Percentiles rank a stretch among this genome's conserved stretches.
Evolutionary conservation across 2,329 filamentous ascomycete genomes (phyloP).

Genomic region (Epichloe gansuensis): DNA sequence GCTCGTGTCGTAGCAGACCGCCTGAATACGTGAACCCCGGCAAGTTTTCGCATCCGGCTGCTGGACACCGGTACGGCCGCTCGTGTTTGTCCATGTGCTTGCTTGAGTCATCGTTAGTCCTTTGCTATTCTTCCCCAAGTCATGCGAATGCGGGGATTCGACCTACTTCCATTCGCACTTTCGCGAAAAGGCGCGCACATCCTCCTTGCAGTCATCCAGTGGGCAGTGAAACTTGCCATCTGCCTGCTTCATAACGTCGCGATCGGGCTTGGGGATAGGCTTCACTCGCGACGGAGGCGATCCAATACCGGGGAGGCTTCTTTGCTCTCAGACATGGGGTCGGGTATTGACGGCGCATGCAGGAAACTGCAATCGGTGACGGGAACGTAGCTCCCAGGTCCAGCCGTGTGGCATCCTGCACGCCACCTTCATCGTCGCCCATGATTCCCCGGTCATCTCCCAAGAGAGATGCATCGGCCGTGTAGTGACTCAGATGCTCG

Average conservation of each 20-base stretch:
- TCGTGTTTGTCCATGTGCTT: constrained; percentile 99
- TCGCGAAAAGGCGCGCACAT: constrained; percentile 55
- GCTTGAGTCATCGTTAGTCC: constrained; percentile 32
- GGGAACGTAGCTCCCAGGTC: constrained; percentile 25
- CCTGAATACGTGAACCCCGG: constrained; percentile 93
- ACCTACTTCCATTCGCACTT: constrained; percentile 93
- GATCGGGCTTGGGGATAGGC: constrained; percentile 46
- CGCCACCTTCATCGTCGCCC: constrained; percentile 24
- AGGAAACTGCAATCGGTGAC: constrained; percentile 23
- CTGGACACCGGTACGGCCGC: constrained; percentile 75
- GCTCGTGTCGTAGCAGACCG: constrained; percentile 76
- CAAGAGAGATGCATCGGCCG: constrained; percentile 20
- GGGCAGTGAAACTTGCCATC: constrained; percentile 71
- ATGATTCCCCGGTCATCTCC: constrained; percentile 19
- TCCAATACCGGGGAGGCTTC: constrained; percentile 18
- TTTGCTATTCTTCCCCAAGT: not conserved
- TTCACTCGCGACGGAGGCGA: constrained; percentile 33
- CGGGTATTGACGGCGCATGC: constrained; percentile 19
- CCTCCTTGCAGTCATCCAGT: constrained; percentile 54
- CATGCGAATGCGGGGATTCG: not conserved
- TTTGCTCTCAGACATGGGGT: constrained; percentile 22
- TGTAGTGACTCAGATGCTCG: constrained; percentile 32
- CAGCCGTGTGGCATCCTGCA: constrained; percentile 27
- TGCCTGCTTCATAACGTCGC: constrained; percentile 46
- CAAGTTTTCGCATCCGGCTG: constrained; percentile 77